Evolutionary conservation across 2,329 filamentous ascomycete species (phyloP), one percentile per base, ranked within the genome.

Genomic region (Epichloe glyceriae): DNA sequence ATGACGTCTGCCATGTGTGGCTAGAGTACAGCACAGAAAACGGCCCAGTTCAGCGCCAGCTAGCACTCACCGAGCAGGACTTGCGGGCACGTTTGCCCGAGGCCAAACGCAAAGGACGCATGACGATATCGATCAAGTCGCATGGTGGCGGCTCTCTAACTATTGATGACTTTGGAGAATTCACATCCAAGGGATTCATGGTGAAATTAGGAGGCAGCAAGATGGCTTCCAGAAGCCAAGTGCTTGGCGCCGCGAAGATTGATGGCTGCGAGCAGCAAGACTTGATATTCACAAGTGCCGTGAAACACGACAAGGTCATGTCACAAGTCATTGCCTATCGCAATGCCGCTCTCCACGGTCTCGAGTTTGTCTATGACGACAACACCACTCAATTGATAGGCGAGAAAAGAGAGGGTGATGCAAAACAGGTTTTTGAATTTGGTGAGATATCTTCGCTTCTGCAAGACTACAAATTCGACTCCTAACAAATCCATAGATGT

Each of bases 291-390:
- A 78, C 84, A 41, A 86, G 83, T 61, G 78, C 82, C 14, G 68
- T 78, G 45, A 75, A 79, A 39, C 78, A 82, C 55, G 85, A 80
- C 34, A 85, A 89, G 55, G 75, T 95, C 33, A 72, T 97, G 55
- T 83, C 81, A 1, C 79, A 79, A 5, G 77, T 96, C 51, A 78
- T 81, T 53, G 74, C 95, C 14, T 94, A 89, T 61, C 83, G 88
- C 59, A 88, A 86, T 2, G 72, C 74, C 52, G 84, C 84, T 4
- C 63, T 97, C 12, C 85, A 95, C 63, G 93, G 93, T 0, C 67
- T 98, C 19, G 91, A 97, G 64, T 97, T 98, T 66, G 75, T 86
- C 53, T 97, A 95, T 62, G 91, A 97, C 61, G 89, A 97, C 64
- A 77, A 79, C 15, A 85, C 86, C 1, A 85, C 75, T 50, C 88